Evolutionary conservation across 2,329 filamentous ascomycete species (phyloP).

Genomic region (Fusarium buxicola): DNA sequence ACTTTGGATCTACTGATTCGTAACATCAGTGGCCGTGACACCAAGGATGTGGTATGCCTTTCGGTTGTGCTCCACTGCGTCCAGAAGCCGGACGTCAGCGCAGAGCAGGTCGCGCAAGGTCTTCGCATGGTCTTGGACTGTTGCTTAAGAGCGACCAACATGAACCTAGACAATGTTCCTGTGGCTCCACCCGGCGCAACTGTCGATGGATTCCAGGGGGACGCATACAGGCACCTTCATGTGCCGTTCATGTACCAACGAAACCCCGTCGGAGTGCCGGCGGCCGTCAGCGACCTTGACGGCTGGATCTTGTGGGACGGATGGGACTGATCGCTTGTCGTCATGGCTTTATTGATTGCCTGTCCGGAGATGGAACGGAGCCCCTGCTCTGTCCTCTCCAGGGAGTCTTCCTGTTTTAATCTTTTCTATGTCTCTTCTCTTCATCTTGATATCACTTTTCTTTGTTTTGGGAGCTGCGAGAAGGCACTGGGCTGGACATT

Average conservation of each 20-base stretch:
- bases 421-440: constrained; percentile 1
- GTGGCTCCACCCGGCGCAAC: constrained; percentile 13
- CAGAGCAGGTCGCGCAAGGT: constrained; percentile 56
- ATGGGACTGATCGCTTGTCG: constrained; percentile 48
- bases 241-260: constrained; percentile 49
- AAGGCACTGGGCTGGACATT: constrained; percentile 11
- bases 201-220: constrained; percentile 39
- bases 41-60: constrained; percentile 63
- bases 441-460: constrained; percentile 15
- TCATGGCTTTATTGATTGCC: neutral
- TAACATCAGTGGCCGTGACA: constrained; percentile 61
- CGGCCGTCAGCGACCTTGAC: constrained; percentile 45
- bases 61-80: constrained; percentile 61
- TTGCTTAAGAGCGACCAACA: constrained; percentile 58
- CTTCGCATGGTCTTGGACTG: constrained; percentile 58
- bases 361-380: neutral
- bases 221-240: constrained; percentile 46
- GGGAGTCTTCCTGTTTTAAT: neutral
- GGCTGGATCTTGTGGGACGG: constrained; percentile 57
- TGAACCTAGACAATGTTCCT: constrained; percentile 54
- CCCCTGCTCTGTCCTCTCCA: no score
- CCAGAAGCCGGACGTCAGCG: constrained; percentile 54
- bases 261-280: constrained; percentile 44
- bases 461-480: constrained; percentile 17
- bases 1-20: constrained; percentile 59